Percentiles rank a stretch among this genome's conserved stretches.
These are phyloP conservation scores for Carex myosuroides DNA, from an alignment of 176 grass and related monocot species.

Conservation along the genomic window DNA sequence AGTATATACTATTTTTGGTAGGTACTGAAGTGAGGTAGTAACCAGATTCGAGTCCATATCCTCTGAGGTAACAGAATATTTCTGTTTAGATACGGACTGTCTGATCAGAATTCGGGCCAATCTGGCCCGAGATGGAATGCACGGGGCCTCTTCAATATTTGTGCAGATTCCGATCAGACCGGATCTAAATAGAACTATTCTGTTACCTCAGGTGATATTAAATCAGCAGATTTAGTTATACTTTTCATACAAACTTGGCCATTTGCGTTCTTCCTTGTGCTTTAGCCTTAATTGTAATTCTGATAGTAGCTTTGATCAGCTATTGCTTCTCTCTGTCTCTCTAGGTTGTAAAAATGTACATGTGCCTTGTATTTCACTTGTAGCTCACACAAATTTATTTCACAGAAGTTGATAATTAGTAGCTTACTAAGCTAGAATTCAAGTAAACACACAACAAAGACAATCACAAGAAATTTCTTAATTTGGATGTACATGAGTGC, in stretches of 20 bases:
- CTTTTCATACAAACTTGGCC: background rate
- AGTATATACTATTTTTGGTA: background rate
- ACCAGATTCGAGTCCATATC: background rate
- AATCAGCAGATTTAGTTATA: background rate
- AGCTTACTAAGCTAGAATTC: background rate
- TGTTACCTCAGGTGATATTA: too few species aligned
- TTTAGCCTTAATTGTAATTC: background rate
- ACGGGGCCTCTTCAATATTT: too few species aligned
- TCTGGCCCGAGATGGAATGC: too few species aligned
- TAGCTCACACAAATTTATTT: background rate
- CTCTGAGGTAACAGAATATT: too few species aligned
- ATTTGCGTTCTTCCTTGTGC: background rate
- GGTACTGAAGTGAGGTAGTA: background rate
- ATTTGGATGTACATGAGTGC: background rate
- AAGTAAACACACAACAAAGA: background rate
- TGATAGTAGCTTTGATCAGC: background rate
- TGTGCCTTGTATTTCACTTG: background rate
- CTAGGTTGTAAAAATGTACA: background rate
- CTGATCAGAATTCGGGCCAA: too few species aligned
- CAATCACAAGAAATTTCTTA: background rate
- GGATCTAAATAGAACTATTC: too few species aligned
- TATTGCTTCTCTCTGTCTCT: background rate
- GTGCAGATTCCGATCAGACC: too few species aligned
- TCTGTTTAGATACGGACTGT: too few species aligned
- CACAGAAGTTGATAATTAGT: background rate